These are phyloP conservation scores for Phyllosticta capitalensis DNA, from an alignment of 2,329 filamentous ascomycete species.

Conservation along the genomic window DNA sequence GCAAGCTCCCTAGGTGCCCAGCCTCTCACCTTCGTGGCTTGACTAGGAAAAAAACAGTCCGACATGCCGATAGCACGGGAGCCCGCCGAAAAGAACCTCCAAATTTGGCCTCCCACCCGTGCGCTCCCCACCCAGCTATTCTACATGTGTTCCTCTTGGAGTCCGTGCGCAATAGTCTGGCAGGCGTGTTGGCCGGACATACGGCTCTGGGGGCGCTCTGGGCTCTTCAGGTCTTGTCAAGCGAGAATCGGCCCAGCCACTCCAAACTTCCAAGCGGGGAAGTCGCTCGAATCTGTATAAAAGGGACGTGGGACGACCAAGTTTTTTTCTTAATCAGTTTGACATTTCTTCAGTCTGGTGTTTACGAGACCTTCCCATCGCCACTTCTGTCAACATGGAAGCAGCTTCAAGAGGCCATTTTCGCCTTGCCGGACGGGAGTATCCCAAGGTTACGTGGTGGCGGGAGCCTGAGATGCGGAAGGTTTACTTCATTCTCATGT, in stretches of 20 bases:
- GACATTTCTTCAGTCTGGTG: neutral
- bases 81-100: neutral
- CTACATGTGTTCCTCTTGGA: neutral
- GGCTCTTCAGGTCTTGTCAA: neutral
- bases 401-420: slow-evolving; percentile 23
- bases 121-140: neutral
- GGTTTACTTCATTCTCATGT: slow-evolving; percentile 23
- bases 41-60: neutral
- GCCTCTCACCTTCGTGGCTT: neutral
- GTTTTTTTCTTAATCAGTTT: neutral
- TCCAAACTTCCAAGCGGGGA: neutral
- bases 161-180: neutral
- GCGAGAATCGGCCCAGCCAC: neutral
- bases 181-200: neutral
- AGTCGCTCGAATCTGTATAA: neutral
- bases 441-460: slow-evolving; percentile 24
- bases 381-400: slow-evolving; percentile 17
- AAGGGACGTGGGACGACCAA: neutral
- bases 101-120: neutral
- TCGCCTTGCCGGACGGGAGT: slow-evolving; percentile 21
- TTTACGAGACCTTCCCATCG: neutral
- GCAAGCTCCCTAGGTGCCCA: neutral
- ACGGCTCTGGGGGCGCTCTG: neutral
- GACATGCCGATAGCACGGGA: neutral
- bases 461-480: slow-evolving; percentile 20